phyloP scores from a whole-genome alignment of 2,329 filamentous ascomycete genomes.

The Eutypa lata region DNA sequence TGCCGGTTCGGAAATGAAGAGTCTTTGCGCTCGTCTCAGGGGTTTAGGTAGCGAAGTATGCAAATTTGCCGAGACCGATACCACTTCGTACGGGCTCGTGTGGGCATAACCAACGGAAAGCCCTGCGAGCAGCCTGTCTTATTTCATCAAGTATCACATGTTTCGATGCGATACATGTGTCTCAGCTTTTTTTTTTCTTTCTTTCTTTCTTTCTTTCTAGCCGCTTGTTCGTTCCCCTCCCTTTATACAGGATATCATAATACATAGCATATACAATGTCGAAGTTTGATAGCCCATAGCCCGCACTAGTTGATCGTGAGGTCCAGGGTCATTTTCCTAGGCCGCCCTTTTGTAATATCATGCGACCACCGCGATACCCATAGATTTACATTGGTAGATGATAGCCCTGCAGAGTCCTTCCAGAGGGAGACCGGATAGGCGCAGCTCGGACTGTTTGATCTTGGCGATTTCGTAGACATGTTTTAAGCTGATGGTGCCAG shows the following conservation, averaged over 20 bases:
- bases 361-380: conserved; percentile 69
- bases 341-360: conserved; percentile 29
- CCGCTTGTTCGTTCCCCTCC: not conserved
- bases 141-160: not conserved
- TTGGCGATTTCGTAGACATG: conserved; percentile 97
- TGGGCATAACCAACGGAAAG: not conserved
- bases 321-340: too few species aligned
- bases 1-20: not conserved
- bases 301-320: not conserved
- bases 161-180: not conserved
- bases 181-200: not conserved
- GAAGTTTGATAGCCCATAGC: not conserved
- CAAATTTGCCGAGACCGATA: not conserved
- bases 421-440: conserved; percentile 68
- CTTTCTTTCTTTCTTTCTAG: not conserved
- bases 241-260: not conserved
- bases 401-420: conserved; percentile 71
- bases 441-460: conserved; percentile 81
- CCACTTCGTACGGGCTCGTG: not conserved
- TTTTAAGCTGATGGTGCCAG: conserved; percentile 88
- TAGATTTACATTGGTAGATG: conserved; percentile 71
- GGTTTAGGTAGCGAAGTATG: too few species aligned
- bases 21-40: too few species aligned
- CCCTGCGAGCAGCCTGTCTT: not conserved
- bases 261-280: not conserved